Percentiles rank a stretch among this genome's conserved stretches.
Conservation (phyloP, 129 eudicot genomes). For the Ambrosia trifida region DNA sequence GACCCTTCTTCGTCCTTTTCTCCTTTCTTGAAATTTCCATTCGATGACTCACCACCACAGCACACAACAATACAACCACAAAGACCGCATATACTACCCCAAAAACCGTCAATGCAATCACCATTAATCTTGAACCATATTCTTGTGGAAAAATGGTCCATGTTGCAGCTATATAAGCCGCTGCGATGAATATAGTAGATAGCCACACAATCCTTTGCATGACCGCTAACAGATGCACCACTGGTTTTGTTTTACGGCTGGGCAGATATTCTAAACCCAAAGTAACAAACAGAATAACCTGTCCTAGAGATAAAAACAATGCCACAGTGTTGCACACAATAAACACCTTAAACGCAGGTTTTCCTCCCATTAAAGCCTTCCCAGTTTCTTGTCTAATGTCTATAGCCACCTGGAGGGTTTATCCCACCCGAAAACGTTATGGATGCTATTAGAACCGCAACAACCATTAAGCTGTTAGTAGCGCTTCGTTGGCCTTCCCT, state of each 20-base stretch:
- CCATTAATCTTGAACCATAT: slow-evolving; percentile 37
- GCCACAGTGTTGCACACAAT: slow-evolving; percentile 49
- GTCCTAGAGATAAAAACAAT: slow-evolving; percentile 47
- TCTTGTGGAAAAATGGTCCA: slow-evolving; percentile 43
- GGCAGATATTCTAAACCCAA: no score
- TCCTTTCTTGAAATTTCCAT: slow-evolving; percentile 43
- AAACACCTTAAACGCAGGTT: slow-evolving; percentile 40
- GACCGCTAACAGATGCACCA: slow-evolving; percentile 20
- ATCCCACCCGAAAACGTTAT: slow-evolving; percentile 53
- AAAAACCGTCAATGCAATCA: slow-evolving; percentile 29
- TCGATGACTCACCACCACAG: slow-evolving; percentile 45
- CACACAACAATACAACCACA: slow-evolving; percentile 39
- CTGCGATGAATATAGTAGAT: slow-evolving; percentile 50
- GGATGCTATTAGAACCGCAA: slow-evolving; percentile 52
- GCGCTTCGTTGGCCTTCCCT: slow-evolving; percentile 33
- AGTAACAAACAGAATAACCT: slow-evolving; percentile 52
- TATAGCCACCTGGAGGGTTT: slow-evolving; percentile 58
- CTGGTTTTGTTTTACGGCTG: no score
- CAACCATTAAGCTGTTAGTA: slow-evolving; percentile 37
- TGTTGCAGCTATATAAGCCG: slow-evolving; percentile 43
- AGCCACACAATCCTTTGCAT: slow-evolving; percentile 58
- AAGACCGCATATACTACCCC: slow-evolving; percentile 45
- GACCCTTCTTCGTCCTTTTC: no score
- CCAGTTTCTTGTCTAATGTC: slow-evolving; percentile 42
- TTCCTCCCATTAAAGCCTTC: slow-evolving; percentile 41